Base-by-base conservation (phyloP, 768 basidiomycete species). In the Pisolithus marmoratus region DNA sequence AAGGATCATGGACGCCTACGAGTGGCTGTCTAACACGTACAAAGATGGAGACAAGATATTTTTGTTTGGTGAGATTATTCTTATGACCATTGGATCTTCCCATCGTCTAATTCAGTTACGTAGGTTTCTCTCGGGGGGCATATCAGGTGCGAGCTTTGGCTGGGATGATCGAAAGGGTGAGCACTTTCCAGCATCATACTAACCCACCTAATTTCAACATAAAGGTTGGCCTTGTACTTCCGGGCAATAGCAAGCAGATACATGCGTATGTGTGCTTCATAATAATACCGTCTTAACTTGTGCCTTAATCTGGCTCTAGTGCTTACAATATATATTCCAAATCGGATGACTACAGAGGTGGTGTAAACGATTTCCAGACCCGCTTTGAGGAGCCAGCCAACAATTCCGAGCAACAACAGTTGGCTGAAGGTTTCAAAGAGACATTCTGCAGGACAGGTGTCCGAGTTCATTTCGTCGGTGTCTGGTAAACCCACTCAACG, bases 61-160 rank as follows among this genome's bases (percentile, higher is more conserved):
- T 56, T 48, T 77, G 5, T 75, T 77, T 42, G 75, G 74, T 71
- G 42, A 27, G 61, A 23, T n/a, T 26, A 23, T n/a, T 26, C 4
- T 5, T 23, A 24, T 31, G 26, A 20, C n/a, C 23, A 6, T 14
- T 8, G 34, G 41, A 19, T 43, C 8, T 9, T 36, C 40, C 23
- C 1, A 20, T 7, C 24, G 8, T 34, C 57, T 58, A 20, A 63
- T 26, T 9, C 45, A 4, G 17, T 8, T 26, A 23, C 31, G 7
- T 36, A 77, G 75, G 75, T 4, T 77, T 73, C 54, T 76, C 76
- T 2, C 72, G 76, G n/a, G 75, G 75, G 5, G 76, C 74, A 15
- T 78, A 74, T 53, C 75, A 76, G 58, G 72, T 69, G 4, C 68
- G 75, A 24, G 69, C 63, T 1, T 46, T 77, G 38, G 72, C 75